Percentiles rank a stretch among this genome's conserved stretches.
Evolutionary conservation across 2,329 filamentous ascomycete genomes (phyloP).

Genomic region (Sporothrix brunneoviolacea): DNA sequence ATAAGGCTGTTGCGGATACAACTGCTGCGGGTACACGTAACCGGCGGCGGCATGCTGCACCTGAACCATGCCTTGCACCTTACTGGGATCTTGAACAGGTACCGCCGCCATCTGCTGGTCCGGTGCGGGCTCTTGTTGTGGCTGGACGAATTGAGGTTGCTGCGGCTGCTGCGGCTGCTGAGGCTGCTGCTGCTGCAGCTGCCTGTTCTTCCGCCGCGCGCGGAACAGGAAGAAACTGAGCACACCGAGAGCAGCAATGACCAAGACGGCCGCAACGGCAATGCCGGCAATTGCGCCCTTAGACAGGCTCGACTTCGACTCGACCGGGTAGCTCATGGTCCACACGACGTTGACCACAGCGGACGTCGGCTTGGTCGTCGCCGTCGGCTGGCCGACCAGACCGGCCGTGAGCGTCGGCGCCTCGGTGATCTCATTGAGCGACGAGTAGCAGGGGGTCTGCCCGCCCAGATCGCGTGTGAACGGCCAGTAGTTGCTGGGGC

Average conservation of each 20-base stretch:
- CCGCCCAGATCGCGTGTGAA: slow-evolving; percentile 23
- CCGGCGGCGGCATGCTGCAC: not conserved
- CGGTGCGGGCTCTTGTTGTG: not conserved
- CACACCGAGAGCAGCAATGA: slow-evolving; percentile 21
- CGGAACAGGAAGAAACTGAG: slow-evolving; percentile 19
- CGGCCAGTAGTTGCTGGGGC: slow-evolving; percentile 23
- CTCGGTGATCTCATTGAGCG: slow-evolving; percentile 11
- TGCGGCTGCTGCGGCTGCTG: slow-evolving; percentile 3
- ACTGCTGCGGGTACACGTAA: not conserved
- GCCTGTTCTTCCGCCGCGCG: slow-evolving; percentile 18
- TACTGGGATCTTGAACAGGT: not conserved
- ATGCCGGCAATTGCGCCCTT: slow-evolving; percentile 42
- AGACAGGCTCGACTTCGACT: slow-evolving; percentile 26
- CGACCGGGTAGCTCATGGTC: slow-evolving; percentile 23
- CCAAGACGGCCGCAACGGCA: slow-evolving; percentile 32
- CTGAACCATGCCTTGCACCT: not conserved
- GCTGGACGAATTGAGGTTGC: not conserved
- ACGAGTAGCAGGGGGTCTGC: slow-evolving; percentile 25
- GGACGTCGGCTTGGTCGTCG: slow-evolving; percentile 21
- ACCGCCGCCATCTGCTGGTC: not conserved
- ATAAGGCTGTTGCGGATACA: not conserved
- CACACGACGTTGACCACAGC: slow-evolving; percentile 25
- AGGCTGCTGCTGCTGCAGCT: slow-evolving; percentile 8
- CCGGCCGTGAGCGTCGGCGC: slow-evolving; percentile 20
- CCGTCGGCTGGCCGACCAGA: slow-evolving; percentile 16